Base-by-base conservation (phyloP, 257 asterid genomes). In the Avicennia marina region DNA sequence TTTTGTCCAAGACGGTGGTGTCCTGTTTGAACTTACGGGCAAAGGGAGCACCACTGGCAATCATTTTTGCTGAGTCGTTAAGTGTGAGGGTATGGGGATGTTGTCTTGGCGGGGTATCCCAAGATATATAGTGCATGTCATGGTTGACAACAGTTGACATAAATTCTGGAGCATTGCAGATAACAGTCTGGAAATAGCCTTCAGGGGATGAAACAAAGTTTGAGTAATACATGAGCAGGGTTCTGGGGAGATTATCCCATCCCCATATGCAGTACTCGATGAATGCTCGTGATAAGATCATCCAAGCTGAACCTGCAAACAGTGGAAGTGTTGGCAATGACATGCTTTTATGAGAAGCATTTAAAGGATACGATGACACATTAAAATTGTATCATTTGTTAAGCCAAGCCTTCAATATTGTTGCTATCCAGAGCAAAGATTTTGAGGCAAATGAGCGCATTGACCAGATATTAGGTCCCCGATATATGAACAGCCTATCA, bases 211-310 rank as follows among this genome's bases (percentile, higher is more conserved):
- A 93, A 2, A 89, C 84, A 6, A 93, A 93, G 69, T 93, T 93
- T 2, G 99, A 16, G 78, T 93, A 89, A 65, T 93, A 93, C 99
- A 93, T 93, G 58, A 93, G 96, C 3, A 93, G 81, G 42, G 83
- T 86, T 69, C 99, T 73, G 1, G 99, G 99, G 36, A 93, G 95
- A 72, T 89, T 93, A 48, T 93, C 99, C 91, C 95, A 93, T 43
- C 97, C 99, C 97, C 90, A 82, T 51, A 93, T 68, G 76, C 83
- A 71, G 79, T 89, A 86, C 64, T 93, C 96, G 3, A 86, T 85
- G 26, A 89, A 89, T 11, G 87, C 76, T 2, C 97, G 90, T 1
- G 99, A 86, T 51, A 89, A 69, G 63, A 93, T 70, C 93, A 77
- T 86, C 99, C 99, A 93, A 6, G 97, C 99, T 2, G 97, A 93